Conservation (phyloP, 331 rosid species). For the Acacia concinna region DNA sequence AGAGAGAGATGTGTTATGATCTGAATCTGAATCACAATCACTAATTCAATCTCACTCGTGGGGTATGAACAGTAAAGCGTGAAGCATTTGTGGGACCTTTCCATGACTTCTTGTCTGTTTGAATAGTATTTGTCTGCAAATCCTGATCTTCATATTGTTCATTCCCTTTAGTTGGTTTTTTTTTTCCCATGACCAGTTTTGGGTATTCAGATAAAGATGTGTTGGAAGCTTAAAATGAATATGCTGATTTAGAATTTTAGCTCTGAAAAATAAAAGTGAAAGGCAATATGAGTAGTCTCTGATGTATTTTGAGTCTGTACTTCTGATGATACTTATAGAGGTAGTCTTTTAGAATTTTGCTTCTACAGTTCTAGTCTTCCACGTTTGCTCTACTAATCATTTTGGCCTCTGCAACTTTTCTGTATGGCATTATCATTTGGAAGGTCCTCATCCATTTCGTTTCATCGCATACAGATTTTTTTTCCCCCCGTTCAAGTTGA, state of each 20-base stretch:
- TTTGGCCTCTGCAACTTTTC: background rate
- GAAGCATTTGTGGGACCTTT: constrained; percentile 41
- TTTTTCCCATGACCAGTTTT: background rate
- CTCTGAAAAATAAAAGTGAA: background rate
- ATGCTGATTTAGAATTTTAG: background rate
- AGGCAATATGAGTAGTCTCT: background rate
- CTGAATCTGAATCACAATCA: constrained; percentile 25
- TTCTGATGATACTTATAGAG: background rate
- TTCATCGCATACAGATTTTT: background rate
- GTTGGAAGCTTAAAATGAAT: background rate
- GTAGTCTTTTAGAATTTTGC: background rate
- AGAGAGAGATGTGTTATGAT: background rate
- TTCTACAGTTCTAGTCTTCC: constrained; percentile 30
- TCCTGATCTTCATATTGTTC: background rate
- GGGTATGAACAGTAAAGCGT: constrained; percentile 27
- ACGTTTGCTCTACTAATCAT: constrained; percentile 21
- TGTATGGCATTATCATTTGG: background rate
- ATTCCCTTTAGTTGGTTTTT: background rate
- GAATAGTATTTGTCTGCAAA: background rate
- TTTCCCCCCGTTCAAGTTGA: background rate
- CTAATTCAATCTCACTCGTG: constrained; percentile 33
- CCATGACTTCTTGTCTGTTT: constrained; percentile 27
- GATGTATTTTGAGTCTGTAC: background rate
- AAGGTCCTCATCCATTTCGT: constrained; percentile 38
- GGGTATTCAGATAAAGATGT: background rate